Evolutionary conservation across 2,329 filamentous ascomycete genomes (phyloP), one percentile per base, ranked within the genome.

Genomic region (Claviceps quebecensis): DNA sequence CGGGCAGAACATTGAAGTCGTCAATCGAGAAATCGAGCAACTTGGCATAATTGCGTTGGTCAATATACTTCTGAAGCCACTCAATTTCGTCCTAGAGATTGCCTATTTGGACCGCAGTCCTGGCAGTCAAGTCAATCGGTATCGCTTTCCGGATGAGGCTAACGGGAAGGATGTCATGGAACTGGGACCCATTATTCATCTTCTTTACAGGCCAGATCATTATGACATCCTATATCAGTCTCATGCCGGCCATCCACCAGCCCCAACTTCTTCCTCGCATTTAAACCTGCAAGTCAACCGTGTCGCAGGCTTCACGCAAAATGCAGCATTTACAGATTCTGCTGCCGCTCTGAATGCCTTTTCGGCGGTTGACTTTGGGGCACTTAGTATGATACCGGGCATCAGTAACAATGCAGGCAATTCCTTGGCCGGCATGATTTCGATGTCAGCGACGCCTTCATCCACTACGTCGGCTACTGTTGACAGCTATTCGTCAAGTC

Each of bases 211-310:
- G 64, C 94, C 72, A 43, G 88, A 87, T 54, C 93, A 97, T 68
- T 98, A 97, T 67, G 93, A 97, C 66, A 83, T 98, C 55, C 76
- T 97, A 37, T 98, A 98, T 72, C 83, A 80, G 63, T 71, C 75
- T 51, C 60, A 53, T 1, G 13, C 47, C 9, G 39, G 45, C 61
- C 36, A 50, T 17, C 45, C 60, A 11, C 62, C 66, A 1, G 55
- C 66, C 13, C 59, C 66, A 23, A 53, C 53, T 16, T 23, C 48
- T 36, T n/a, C 53, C 23, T 22, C 48, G 3, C 51, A 48, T 11
- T 13, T 50, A 4, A 39, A 23, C 13, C 22, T 82, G 45, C 76
- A 79, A 56, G 74, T 84, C 45, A 71, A 80, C 58, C 69, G 76
- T 23, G 75, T 73, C 9, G 65, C 67, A 14, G 64, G 66, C 3